These are phyloP conservation scores for Nannochloropsis salina DNA, from an alignment of 108 stramenopile species.

Conservation along the genomic window DNA sequence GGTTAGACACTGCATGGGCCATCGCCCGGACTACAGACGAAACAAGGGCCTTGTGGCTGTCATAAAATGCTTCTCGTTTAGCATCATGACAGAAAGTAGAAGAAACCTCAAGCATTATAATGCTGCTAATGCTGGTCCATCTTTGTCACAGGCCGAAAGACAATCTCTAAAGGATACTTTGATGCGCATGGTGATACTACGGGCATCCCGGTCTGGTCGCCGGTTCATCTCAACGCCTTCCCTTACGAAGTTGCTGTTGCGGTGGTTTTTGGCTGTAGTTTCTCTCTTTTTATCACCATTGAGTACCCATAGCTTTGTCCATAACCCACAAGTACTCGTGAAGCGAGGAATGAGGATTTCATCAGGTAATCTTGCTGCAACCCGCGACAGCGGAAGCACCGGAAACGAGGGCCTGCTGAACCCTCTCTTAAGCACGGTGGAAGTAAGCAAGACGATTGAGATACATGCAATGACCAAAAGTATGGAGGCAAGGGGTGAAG, in stretches of 20 bases:
- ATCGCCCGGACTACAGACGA: too few relatives aligned
- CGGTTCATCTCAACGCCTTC: too few relatives aligned
- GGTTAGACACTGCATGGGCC: too few relatives aligned
- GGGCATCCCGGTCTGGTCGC: too few relatives aligned
- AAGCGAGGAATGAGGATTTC: neutral
- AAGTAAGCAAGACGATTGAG: constrained; percentile 47
- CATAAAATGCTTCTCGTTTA: too few relatives aligned
- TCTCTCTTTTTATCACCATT: neutral
- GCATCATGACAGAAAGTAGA: too few relatives aligned
- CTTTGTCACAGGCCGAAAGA: too few relatives aligned
- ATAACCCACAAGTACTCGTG: neutral
- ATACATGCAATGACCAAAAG: constrained; percentile 54
- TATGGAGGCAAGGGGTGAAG: constrained; percentile 52
- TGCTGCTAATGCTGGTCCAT: too few relatives aligned
- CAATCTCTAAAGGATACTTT: too few relatives aligned
- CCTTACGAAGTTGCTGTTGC: neutral
- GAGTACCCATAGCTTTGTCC: constrained; percentile 1
- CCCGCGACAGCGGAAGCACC: neutral
- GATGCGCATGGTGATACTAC: too few relatives aligned
- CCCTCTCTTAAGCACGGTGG: constrained; percentile 27
- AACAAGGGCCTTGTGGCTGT: too few relatives aligned
- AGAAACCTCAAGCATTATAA: too few relatives aligned
- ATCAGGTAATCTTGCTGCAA: neutral
- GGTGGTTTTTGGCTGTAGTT: neutral
- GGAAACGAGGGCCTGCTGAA: constrained; percentile 21